phyloP scores from a whole-genome alignment of 2,329 filamentous ascomycete species.

The Arachnomyces sp. region DNA sequence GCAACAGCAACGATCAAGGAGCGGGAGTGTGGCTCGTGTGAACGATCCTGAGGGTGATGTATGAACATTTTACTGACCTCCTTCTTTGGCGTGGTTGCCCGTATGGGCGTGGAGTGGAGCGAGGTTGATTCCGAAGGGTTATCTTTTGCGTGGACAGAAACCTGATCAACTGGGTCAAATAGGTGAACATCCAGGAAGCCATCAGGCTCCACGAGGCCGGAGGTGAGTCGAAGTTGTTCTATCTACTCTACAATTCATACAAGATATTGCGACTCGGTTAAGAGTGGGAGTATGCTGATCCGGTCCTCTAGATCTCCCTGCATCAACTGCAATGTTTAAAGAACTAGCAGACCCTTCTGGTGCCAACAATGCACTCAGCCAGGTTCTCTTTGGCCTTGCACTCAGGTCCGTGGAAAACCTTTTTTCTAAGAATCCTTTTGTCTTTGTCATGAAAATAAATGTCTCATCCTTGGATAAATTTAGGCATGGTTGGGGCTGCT shows the following conservation, averaged over 20 bases:
- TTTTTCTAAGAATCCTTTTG: too few species aligned
- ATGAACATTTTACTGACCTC: slow-evolving; percentile 11
- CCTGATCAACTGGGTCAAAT: neutral
- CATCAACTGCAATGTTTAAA: slow-evolving; percentile 79
- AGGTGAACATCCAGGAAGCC: slow-evolving; percentile 77
- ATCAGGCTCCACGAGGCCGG: slow-evolving; percentile 86
- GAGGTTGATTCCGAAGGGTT: neutral
- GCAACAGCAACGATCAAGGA: slow-evolving; percentile 19
- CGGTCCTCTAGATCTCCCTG: slow-evolving; percentile 50
- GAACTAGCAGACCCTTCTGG: slow-evolving; percentile 73
- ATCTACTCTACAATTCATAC: neutral
- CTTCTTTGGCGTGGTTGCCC: slow-evolving; percentile 1
- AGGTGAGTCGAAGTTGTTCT: slow-evolving; percentile 26
- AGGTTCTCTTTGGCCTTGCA: slow-evolving; percentile 91
- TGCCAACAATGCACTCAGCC: slow-evolving; percentile 84
- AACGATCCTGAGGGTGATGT: slow-evolving; percentile 30
- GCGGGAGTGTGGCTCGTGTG: slow-evolving; percentile 24
- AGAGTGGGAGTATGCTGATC: slow-evolving; percentile 7
- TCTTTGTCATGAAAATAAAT: slow-evolving; percentile 4
- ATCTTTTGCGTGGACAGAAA: neutral
- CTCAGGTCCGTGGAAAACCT: slow-evolving; percentile 53
- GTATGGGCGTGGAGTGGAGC: too few species aligned
- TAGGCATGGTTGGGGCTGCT: slow-evolving; percentile 89
- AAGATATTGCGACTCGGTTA: slow-evolving; percentile 4
- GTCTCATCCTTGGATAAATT: slow-evolving; percentile 12